Evolutionary conservation across 2,329 filamentous ascomycete species (phyloP), one percentile per base, ranked within the genome.

Genomic region (Triangularia verruculosa): DNA sequence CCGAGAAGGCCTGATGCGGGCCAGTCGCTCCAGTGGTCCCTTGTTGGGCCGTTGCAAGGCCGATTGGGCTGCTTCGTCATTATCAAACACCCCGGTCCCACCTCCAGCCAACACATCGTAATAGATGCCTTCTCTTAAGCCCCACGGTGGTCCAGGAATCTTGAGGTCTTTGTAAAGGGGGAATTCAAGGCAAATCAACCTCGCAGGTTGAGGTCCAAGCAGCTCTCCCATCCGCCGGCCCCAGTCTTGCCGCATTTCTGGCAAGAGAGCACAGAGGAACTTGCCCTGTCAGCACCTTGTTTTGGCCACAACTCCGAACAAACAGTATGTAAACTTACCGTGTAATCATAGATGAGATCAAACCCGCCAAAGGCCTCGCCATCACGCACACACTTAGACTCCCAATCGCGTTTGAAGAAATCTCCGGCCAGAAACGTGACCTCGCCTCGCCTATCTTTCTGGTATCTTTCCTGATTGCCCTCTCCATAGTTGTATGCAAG

Each of bases 391-490:
- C 55, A 72, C 53, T 67, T 67, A n/a, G 34, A 17, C 25, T 71
- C 63, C 66, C 66, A 70, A 6, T 74, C 77, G 61, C 80, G 74
- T 27, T 76, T 71, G 70, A 85, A 86, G 70, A 84, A 86, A 67
- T 86, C 81, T 0, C 79, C 81, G 12, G 73, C 62, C 15, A 85
- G 30, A 63, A 82, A 79, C 20, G 75, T 77, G n/a, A 73, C 76
- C 20, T 70, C 68, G 0, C 82, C 83, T 13, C 53, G 17, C 55
- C 47, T 24, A 5, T 12, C 30, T 7, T 15, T 12, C 12, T n/a
- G n/a, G 13, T 27, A 59, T 7, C 25, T 8, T 2, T 27, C 24
- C 28, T 12, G 28, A 13, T 25, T 32, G 15, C 12, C 6, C 20
- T 53, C 27, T n/a, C 58, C 47, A 30, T 61, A 67, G 17, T 64